Percentiles rank a stretch among this genome's conserved stretches.
Conservation (phyloP, 208 protist genomes). For the Acanthamoeba castellanii region DNA sequence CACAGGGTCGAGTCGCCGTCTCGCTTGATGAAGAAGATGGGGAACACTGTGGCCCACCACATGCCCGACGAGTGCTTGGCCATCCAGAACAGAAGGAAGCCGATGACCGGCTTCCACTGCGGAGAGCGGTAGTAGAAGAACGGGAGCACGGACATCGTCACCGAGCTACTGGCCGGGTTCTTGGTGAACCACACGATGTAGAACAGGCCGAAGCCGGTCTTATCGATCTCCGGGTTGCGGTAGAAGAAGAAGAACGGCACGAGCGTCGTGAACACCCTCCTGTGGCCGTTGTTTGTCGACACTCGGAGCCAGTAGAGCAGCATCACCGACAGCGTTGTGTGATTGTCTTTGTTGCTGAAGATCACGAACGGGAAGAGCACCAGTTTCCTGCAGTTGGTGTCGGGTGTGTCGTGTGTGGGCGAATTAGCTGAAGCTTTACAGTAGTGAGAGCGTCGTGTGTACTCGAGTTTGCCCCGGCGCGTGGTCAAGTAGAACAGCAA, state of each 20-base stretch:
- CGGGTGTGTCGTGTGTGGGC: background rate
- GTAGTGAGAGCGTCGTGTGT: no score
- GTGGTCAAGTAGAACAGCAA: no score
- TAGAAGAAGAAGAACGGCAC: slow-evolving; percentile 42
- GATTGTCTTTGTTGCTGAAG: background rate
- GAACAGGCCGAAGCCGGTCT: background rate
- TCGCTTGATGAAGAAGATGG: slow-evolving; percentile 38
- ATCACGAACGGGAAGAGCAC: background rate
- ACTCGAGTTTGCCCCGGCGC: no score
- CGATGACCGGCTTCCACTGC: background rate
- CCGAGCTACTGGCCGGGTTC: background rate
- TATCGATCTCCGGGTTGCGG: background rate
- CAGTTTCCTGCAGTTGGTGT: background rate
- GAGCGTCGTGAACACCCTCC: slow-evolving; percentile 9
- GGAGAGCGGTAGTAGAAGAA: slow-evolving; percentile 27
- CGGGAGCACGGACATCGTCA: background rate
- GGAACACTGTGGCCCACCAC: slow-evolving; percentile 1
- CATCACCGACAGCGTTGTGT: background rate
- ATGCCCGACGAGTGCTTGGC: background rate
- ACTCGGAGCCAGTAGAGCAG: slow-evolving; percentile 26
- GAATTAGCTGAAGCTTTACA: no score
- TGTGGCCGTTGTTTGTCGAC: no score
- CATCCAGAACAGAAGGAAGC: slow-evolving; percentile 4
- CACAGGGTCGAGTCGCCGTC: background rate
- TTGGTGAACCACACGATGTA: background rate